Conservation (phyloP, 176 grass and related monocot genomes). For the Melocanna baccifera region DNA sequence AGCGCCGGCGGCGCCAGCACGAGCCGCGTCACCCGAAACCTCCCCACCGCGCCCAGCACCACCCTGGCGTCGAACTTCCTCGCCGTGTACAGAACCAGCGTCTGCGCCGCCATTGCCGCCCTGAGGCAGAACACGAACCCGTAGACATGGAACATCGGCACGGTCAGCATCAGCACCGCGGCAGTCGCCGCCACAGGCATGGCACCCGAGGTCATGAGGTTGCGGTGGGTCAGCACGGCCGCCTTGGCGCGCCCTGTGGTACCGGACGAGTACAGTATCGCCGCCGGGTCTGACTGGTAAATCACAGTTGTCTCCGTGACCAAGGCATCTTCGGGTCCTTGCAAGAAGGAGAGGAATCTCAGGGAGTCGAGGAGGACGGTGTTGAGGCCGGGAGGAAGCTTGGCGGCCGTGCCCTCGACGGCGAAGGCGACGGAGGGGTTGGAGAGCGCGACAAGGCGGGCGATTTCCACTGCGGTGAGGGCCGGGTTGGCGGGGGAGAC, state of each 20-base stretch:
- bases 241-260: slow-evolving; percentile 45
- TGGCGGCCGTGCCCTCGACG: not conserved
- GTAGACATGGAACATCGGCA: slow-evolving; percentile 54
- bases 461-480: slow-evolving; percentile 29
- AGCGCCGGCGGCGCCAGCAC: slow-evolving; percentile 35
- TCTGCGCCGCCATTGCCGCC: slow-evolving; percentile 1
- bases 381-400: slow-evolving; percentile 24
- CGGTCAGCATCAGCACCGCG: slow-evolving; percentile 26
- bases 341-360: slow-evolving; percentile 21
- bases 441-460: slow-evolving; percentile 37
- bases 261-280: slow-evolving; percentile 45
- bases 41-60: slow-evolving; percentile 10
- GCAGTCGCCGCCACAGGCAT: not conserved
- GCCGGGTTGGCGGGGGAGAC: slow-evolving; percentile 52
- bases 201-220: slow-evolving; percentile 13
- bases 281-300: slow-evolving; percentile 42
- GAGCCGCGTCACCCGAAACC: slow-evolving; percentile 23
- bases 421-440: slow-evolving; percentile 44
- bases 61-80: slow-evolving; percentile 30
- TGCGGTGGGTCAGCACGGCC: slow-evolving; percentile 38
- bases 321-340: not conserved
- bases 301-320: not conserved
- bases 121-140: slow-evolving; percentile 45
- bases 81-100: slow-evolving; percentile 33
- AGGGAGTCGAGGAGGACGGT: slow-evolving; percentile 38